Evolutionary conservation across 371 early-diverging fungal genomes (phyloP), one percentile per base, ranked within the genome.

Genomic region (Mortierella sp.): DNA sequence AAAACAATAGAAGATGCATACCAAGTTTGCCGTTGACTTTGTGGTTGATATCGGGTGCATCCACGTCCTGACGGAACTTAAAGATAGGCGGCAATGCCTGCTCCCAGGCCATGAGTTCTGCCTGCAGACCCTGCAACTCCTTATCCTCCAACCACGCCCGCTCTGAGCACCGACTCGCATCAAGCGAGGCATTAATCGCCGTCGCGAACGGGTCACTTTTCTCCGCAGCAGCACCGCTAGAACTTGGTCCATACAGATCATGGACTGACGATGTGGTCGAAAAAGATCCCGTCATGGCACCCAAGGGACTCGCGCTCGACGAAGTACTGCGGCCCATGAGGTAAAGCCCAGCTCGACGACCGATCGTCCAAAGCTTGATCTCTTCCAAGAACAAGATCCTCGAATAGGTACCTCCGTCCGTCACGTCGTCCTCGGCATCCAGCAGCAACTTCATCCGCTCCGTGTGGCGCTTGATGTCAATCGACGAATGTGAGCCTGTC

Each of bases 31-130:
- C 85, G 41, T 85, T 85, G 75, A 85, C 72, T 54, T 81, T 81
- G 71, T 85, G 85, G 65, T 85, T 81, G 63, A 85, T 63, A 10
- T 76, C 85, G 21, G 71, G 73, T 5, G 54, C 49, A 29, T 81
- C 79, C n/a, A 78, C 76, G 32, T 84, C 81, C 71, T 65, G 54
- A 24, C 85, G 81, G 70, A 84, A 84, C 70, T 73, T 75, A n/a
- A 84, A 63, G 1, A 70, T 48, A 0, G 55, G 72, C 5, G 85
- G 77, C 35, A 84, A 18, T 2, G 46, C 77, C 1, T 76, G 32
- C 18, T 84, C 85, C 85, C 85, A 84, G 5, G 75, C 78, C 18
- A 84, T 84, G 11, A 84, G 72, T 6, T 84, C 85, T 1, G 85
- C 81, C 56, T 84, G 85, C 1, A 84, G 44, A 2, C 79, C 54